These are phyloP conservation scores for Herpetomonas samuelpessoai DNA, from an alignment of 208 protist genomes.

Conservation along the genomic window DNA sequence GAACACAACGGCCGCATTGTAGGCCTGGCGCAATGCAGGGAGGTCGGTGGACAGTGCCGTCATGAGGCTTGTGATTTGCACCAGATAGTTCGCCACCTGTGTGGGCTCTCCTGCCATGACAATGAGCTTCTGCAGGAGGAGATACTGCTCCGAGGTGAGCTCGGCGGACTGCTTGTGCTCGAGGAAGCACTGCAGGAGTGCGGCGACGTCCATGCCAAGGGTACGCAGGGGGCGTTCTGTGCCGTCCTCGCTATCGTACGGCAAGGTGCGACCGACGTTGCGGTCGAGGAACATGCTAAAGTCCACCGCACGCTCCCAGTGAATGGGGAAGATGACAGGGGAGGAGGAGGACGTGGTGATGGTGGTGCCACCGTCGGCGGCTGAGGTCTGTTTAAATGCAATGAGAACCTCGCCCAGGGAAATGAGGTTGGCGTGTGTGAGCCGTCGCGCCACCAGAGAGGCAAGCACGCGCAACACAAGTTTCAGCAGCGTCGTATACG, in stretches of 20 bases:
- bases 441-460: constrained; percentile 63
- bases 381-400: constrained; percentile 20
- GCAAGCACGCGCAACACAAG: constrained; percentile 54
- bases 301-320: constrained; percentile 84
- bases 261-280: constrained; percentile 73
- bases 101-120: constrained; percentile 54
- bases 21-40: constrained; percentile 33
- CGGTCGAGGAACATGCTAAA: constrained; percentile 90
- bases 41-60: constrained; percentile 45
- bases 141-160: constrained; percentile 56
- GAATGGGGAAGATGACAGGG: constrained; percentile 55
- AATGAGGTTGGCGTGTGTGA: constrained; percentile 59
- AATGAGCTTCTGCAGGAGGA: constrained; percentile 52
- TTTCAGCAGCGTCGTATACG: constrained; percentile 52
- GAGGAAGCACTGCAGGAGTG: constrained; percentile 45
- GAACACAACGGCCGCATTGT: constrained; percentile 32
- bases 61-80: constrained; percentile 76
- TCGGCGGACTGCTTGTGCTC: constrained; percentile 41
- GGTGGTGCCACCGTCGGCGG: background rate
- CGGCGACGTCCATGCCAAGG: constrained; percentile 57
- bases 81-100: constrained; percentile 67
- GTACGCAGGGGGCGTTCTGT: constrained; percentile 23
- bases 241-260: constrained; percentile 50
- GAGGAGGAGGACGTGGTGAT: background rate
- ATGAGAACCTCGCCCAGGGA: constrained; percentile 62